Evolutionary conservation across 2,329 filamentous ascomycete genomes (phyloP).

Genomic region (Penicillium sp.): DNA sequence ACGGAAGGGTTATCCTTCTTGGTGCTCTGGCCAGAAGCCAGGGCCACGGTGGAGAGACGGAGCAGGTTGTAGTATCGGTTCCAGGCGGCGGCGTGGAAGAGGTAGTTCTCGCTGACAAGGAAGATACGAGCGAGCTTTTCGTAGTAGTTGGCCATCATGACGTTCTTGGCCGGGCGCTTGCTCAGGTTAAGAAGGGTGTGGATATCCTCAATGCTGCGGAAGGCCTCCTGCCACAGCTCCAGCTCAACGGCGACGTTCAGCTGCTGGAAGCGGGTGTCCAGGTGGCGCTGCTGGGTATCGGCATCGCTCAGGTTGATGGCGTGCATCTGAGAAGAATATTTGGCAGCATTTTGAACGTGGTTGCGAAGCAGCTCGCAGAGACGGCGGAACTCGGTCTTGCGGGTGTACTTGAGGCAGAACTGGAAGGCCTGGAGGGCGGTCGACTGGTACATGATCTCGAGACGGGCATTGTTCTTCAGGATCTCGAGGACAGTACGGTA

Average conservation of each 20-base stretch:
- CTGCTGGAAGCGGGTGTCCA: conserved; percentile 98
- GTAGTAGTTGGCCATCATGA: conserved; percentile 99
- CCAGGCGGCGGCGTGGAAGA: conserved; percentile 98
- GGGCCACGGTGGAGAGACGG: conserved; percentile 77
- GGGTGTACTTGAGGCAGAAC: conserved; percentile 95
- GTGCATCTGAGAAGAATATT: conserved; percentile 98
- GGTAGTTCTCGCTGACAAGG: conserved; percentile 97
- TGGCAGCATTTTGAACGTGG: conserved; percentile 97
- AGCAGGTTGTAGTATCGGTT: conserved; percentile 96
- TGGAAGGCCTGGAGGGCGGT: conserved; percentile 98
- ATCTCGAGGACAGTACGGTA: conserved; percentile 98
- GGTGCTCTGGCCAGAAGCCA: conserved; percentile 78
- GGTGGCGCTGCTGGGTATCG: conserved; percentile 91
- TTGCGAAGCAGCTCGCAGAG: conserved; percentile 97
- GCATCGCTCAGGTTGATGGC: conserved; percentile 98
- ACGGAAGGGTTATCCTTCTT: conserved; percentile 93
- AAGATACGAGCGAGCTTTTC: conserved; percentile 99
- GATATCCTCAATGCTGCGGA: conserved; percentile 98
- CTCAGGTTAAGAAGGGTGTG: conserved; percentile 95
- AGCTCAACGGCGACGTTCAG: conserved; percentile 96
- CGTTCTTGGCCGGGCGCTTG: conserved; percentile 96
- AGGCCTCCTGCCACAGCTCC: conserved; percentile 98
- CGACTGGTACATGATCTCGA: conserved; percentile 97
- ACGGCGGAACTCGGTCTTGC: conserved; percentile 98
- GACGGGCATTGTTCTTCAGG: conserved; percentile 94